Base-by-base conservation (phyloP, 2,329 filamentous ascomycete genomes). In the Scedosporium minutisporum region DNA sequence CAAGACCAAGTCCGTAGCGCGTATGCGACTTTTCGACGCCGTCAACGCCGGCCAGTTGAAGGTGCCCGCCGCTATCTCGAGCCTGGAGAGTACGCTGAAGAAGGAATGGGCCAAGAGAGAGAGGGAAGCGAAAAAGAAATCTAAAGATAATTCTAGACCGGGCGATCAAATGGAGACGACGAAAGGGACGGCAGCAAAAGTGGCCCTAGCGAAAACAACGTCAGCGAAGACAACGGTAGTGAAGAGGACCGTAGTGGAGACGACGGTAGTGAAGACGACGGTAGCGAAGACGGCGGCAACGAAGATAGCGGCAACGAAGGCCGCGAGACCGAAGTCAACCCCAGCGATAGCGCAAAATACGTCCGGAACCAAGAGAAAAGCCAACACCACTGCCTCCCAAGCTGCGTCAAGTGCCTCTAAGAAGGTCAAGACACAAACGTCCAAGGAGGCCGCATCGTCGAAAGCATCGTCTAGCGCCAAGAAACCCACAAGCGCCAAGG, bases 21-120 rank as follows among this genome's bases (percentile, higher is more conserved):
- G 84, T 63, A 80, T 85, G 73, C 74, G 84, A 2, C 72, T 88
- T 16, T 76, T 81, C n/a, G 80, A 85, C 65, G 83, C 83, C 6
- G 68, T 86, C 64, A 81, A 79, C 42, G 71, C 71, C 2, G 77
- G 76, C 1, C 72, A 71, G 2, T 69, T 88, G 4, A 70, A 72
- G 0, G 77, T 87, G 3, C 84, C 85, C 0, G 57, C 69, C 0
- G 70, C 78, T 57, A 74, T 87, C 16, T 64, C 68, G 58, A 77
- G 75, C 62, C 63, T 87, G 27, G 84, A 87, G 71, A 66, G 68
- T 1, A 78, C 81, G 58, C 69, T 87, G 71, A 86, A 82, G 74
- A 85, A 80, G 65, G 78, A 86, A 64, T 87, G 82, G 77, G 29
- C 29, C 29, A 38, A 38, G 29, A 12, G 29, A 12, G 29, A 38